Evolutionary conservation across 2,329 filamentous ascomycete genomes (phyloP), one percentile per base, ranked within the genome.

Genomic region (Moelleriella libera): DNA sequence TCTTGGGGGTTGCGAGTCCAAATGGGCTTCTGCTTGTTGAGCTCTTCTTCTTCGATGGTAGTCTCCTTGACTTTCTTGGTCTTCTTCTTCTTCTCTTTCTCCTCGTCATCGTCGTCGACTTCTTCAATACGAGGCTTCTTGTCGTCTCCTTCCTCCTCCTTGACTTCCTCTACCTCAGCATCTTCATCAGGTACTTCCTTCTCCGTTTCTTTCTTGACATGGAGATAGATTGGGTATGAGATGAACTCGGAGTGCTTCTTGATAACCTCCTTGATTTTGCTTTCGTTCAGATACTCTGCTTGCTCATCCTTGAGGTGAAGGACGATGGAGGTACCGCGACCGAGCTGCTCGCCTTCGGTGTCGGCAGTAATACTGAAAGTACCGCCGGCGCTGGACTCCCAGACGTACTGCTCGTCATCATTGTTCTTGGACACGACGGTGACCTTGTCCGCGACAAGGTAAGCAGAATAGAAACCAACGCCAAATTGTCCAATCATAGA

Each of bases 161-260:
- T 61, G 62, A 80, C 80, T 60, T 82, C 78, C 60, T 74, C 70
- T 55, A 78, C 82, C 66, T 89, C 87, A 44, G 80, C 86, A 46
- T 94, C 88, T 78, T 97, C 90, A 67, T 97, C 92, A 55, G 90
- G 90, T 54, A 97, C 88, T 78, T 98, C 92, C 63, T 80, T 96
- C 86, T 98, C 92, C 57, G 83, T 89, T 86, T 98, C 92, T 85
- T 98, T 98, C 69, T 85, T 73, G 65, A 98, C 89, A 76, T 98
- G 92, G 58, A 98, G 90, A 81, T 96, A 98, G 84, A 98, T 98
- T 66, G 92, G 92, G 81, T 98, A 98, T 46, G 92, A 97, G 78
- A 98, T 98, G 81, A 98, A 98, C 78, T 98, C 92, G 67, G 92
- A 97, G 85, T 98, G 92, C 87, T 98, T 98, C 88, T 97, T 97